Evolutionary conservation across 2,329 filamentous ascomycete species (phyloP).

Genomic region (Colletotrichum sp.): DNA sequence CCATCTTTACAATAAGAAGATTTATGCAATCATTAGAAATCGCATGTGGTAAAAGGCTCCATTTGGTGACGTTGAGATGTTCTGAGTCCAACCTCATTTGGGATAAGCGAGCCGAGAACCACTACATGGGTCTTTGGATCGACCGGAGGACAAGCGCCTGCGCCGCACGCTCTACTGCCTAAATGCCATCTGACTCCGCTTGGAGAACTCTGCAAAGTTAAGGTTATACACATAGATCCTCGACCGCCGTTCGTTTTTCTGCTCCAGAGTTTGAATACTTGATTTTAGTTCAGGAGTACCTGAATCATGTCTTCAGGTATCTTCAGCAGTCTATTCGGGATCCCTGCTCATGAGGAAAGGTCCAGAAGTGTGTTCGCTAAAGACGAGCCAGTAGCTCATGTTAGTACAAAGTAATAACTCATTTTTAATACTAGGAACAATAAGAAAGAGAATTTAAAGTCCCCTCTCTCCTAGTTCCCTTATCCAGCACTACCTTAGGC

Average conservation of each 20-base stretch:
- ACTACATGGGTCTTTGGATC: not conserved
- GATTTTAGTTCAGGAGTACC: too few relatives aligned
- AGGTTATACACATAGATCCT: not conserved
- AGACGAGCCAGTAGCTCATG: too few relatives aligned
- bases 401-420: too few relatives aligned
- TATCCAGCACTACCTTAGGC: not conserved
- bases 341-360: rapidly evolving
- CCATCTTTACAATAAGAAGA: not conserved
- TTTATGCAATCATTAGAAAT: too few relatives aligned
- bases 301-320: too few relatives aligned
- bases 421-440: rapidly evolving
- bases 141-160: not conserved
- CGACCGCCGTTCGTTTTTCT: rapidly evolving
- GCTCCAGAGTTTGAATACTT: not conserved
- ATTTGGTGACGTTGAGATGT: too few relatives aligned
- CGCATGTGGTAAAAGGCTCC: too few relatives aligned
- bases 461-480: not conserved
- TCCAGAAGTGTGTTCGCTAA: rapidly evolving
- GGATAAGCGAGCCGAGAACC: too few relatives aligned
- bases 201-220: not conserved
- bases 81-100: too few relatives aligned
- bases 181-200: not conserved
- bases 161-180: not conserved
- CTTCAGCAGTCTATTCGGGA: not conserved
- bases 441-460: not conserved